Conservation (phyloP, 257 asterid genomes). For the Penstemon davidsonii region DNA sequence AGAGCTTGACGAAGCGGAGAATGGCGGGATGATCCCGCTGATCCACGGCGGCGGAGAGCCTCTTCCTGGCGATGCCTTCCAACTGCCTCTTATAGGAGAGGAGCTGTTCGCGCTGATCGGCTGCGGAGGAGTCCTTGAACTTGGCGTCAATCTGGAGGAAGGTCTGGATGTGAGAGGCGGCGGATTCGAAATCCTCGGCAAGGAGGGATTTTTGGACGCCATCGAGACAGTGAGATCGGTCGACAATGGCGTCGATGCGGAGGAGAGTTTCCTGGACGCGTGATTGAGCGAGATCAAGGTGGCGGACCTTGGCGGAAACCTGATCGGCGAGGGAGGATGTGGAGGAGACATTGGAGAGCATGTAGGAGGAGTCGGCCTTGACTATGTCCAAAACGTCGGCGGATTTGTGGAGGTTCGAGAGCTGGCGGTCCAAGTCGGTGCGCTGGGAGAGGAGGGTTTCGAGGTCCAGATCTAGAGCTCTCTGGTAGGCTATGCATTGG, state of each 20-base stretch:
- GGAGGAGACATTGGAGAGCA: conserved; percentile 69
- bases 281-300: conserved; percentile 64
- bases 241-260: conserved; percentile 37
- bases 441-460: conserved; percentile 80
- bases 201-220: conserved; percentile 54
- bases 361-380: conserved; percentile 28
- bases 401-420: conserved; percentile 66
- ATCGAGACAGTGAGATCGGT: not conserved
- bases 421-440: conserved; percentile 70
- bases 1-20: conserved; percentile 74
- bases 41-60: conserved; percentile 66
- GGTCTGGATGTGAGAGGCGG: conserved; percentile 65
- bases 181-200: conserved; percentile 81
- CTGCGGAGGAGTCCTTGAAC: conserved; percentile 65
- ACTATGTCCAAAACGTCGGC: not conserved
- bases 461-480: conserved; percentile 73
- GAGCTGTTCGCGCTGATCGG: conserved; percentile 85
- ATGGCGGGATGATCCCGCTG: conserved; percentile 75
- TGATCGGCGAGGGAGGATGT: conserved; percentile 42
- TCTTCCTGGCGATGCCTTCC: conserved; percentile 69
- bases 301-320: conserved; percentile 14
- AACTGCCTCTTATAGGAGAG: conserved; percentile 75
- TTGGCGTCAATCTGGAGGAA: conserved; percentile 82
- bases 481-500: conserved; percentile 88
- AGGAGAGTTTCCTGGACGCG: conserved; percentile 80